Evolutionary conservation across 371 early-diverging fungal species (phyloP).

Genomic region (Apophysomyces variabilis): DNA sequence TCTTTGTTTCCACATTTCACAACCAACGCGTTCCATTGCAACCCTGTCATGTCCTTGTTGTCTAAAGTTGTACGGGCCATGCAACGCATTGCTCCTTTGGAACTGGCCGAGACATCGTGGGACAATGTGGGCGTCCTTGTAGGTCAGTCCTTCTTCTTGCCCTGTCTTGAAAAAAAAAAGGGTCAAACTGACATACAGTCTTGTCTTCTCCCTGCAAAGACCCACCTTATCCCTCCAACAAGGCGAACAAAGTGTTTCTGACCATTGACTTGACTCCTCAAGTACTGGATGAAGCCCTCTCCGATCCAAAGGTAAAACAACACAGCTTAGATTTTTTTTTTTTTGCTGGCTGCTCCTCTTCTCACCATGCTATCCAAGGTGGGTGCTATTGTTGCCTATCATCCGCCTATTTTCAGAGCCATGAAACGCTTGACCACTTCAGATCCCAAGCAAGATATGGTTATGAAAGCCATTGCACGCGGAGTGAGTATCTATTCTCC

Average conservation of each 20-base stretch:
- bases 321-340: neutral
- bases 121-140: constrained; percentile 96
- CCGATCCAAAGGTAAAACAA: constrained; percentile 57
- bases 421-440: constrained; percentile 81
- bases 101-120: constrained; percentile 90
- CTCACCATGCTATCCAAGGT: constrained; percentile 42
- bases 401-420: constrained; percentile 94
- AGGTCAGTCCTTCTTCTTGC: constrained; percentile 44
- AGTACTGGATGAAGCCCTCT: constrained; percentile 90
- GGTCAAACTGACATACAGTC: constrained; percentile 10
- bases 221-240: constrained; percentile 73
- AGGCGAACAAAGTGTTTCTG: constrained; percentile 83
- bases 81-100: constrained; percentile 88
- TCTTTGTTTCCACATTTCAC: neutral
- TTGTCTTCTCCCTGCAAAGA: constrained; percentile 41
- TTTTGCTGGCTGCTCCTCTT: too few relatives aligned
- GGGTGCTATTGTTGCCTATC: constrained; percentile 94
- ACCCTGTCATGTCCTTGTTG: constrained; percentile 60
- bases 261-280: constrained; percentile 94
- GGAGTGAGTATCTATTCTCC: constrained; percentile 96
- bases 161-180: neutral
- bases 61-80: constrained; percentile 64
- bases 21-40: neutral
- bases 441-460: constrained; percentile 81
- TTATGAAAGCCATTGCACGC: constrained; percentile 80